Evolutionary conservation across 345 rosid species (phyloP).

Genomic region (thale cress (Arabidopsis thaliana)): DNA sequence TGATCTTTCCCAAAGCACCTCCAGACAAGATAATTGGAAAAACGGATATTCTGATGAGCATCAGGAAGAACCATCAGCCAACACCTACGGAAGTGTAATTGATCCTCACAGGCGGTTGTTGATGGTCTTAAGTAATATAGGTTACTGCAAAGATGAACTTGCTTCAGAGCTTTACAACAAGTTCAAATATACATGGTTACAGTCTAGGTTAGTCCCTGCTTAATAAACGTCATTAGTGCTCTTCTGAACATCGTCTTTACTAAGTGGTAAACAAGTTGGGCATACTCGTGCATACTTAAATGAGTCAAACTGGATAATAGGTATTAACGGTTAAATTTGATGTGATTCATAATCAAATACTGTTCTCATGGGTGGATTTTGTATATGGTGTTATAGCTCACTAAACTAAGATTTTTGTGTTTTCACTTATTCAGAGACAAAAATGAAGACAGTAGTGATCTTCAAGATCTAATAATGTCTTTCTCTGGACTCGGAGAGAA

Average conservation of each 20-base stretch:
- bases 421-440: constrained; percentile 55
- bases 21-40: constrained; percentile 54
- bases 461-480: constrained; percentile 77
- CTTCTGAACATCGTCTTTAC: constrained; percentile 24
- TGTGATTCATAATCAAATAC: constrained; percentile 7
- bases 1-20: constrained; percentile 49
- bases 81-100: constrained; percentile 67
- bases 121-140: constrained; percentile 91
- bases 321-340: background rate
- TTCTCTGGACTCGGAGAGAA: constrained; percentile 86
- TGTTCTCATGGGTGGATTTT: constrained; percentile 1
- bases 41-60: constrained; percentile 66
- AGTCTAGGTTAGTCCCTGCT: constrained; percentile 57
- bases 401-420: constrained; percentile 34
- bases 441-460: constrained; percentile 71
- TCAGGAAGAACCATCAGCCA: constrained; percentile 52
- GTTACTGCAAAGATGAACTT: constrained; percentile 97
- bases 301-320: constrained; percentile 5
- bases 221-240: constrained; percentile 25
- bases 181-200: constrained; percentile 80
- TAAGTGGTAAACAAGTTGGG: constrained; percentile 2
- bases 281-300: constrained; percentile 17
- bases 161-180: constrained; percentile 77
- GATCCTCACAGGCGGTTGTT: constrained; percentile 79
- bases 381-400: constrained; percentile 8